Evolutionary conservation across 2,329 filamentous ascomycete genomes (phyloP), one percentile per base, ranked within the genome.

Genomic region (Diaporthe aspalathi): DNA sequence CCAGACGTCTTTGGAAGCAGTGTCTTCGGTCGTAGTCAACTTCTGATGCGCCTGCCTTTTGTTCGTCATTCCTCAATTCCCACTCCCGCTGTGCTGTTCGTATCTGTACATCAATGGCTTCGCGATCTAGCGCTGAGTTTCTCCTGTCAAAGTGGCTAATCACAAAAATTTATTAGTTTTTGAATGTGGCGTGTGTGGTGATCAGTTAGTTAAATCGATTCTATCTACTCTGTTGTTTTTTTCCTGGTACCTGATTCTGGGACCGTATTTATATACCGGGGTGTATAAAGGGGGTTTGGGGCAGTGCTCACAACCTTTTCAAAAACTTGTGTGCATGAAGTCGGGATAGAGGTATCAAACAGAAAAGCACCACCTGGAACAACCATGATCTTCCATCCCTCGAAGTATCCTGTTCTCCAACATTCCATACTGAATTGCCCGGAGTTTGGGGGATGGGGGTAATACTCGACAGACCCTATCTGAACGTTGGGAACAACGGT

Each of bases 331-430:
- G 47, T 49, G 70, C 45, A 69, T 69, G 22, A 69, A 65, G 49
- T 49, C 45, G 60, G 27, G 27, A 50, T 45, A 69, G 49, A 65
- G 56, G 70, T 71, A 69, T 71, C 66, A 43, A 43, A 47, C 29
- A 65, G 14, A 65, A 50, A 50, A 65, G 45, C 29, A 50, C 24
- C 60, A n/a, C 43, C 22, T 29, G n/a, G 29, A 65, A 65, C 60
- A 24, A 38, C 12, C 29, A 50, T 50, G 12, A 50, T 49, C 60
- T 65, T 63, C n/a, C 60, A 27, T 9, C n/a, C 45, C 45, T 38
- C 14, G 35, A 17, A 5, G n/a, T 22, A 50, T 17, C 29, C 20
- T 65, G n/a, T 24, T 24, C 16, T 43, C 45, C 60, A 65, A 50
- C n/a, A 17, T 17, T 38, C 60, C 60, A 35, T n/a, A 16, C 24